Conservation (phyloP, 2,329 filamentous ascomycete genomes). For the Aureobasidium sp. region DNA sequence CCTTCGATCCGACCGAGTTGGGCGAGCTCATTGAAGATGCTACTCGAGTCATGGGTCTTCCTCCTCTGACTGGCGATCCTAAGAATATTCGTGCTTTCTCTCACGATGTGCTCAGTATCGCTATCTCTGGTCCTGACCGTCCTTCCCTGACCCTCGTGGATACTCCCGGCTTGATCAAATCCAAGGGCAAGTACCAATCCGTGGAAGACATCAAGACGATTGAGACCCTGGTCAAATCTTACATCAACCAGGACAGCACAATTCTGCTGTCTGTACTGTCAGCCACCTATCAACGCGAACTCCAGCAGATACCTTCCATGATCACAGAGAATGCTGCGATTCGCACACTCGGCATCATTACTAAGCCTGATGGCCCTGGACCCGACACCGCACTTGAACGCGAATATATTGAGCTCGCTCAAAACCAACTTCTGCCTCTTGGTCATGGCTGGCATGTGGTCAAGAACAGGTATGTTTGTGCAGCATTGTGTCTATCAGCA, state of each 20-base stretch:
- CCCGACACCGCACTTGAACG: neutral
- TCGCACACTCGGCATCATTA: conserved; percentile 53
- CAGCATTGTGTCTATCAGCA: too few species aligned
- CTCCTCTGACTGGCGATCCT: neutral
- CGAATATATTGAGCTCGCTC: neutral
- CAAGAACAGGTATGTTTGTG: neutral
- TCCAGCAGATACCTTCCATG: conserved; percentile 51
- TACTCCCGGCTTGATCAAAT: conserved; percentile 35
- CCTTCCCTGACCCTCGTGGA: conserved; percentile 30
- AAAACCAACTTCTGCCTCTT: neutral
- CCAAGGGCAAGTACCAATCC: conserved; percentile 27
- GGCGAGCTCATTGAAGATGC: conserved; percentile 47
- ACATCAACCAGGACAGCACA: conserved; percentile 52
- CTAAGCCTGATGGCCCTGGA: conserved; percentile 43
- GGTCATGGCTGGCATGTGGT: neutral
- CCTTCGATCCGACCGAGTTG: conserved; percentile 25
- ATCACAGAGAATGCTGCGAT: conserved; percentile 31
- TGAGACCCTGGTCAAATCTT: conserved; percentile 38
- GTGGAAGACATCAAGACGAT: conserved; percentile 30
- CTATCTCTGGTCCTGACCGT: conserved; percentile 40
- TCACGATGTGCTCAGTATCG: conserved; percentile 41
- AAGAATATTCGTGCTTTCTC: conserved; percentile 31
- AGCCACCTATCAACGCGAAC: conserved; percentile 43
- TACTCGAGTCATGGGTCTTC: conserved; percentile 44
- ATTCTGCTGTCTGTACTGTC: conserved; percentile 41